Evolutionary conservation across 1,139 yeast genomes (phyloP), one percentile per base, ranked within the genome.

Genomic region (Hansenula lynferdii): DNA sequence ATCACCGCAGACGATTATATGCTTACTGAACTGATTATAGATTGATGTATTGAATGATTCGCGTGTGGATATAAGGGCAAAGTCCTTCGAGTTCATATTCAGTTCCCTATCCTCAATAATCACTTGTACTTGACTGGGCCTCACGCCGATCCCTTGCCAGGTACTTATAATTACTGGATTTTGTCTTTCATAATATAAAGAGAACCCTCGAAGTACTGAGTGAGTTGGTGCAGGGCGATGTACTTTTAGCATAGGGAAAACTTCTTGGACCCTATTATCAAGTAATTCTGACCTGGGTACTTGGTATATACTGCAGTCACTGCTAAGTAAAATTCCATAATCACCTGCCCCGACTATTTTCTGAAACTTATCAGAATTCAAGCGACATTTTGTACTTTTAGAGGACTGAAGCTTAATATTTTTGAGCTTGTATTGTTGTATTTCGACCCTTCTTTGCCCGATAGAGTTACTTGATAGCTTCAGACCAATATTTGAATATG

Each of bases 1-100:
- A 11, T 35, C 34, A 6, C 42, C 34, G 23, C 34, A 31, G 12
- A 31, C n/a, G 5, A 31, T n/a, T 11, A 31, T 15, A 9, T n/a
- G 4, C 3, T 31, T 16, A n/a, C 17, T 31, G 6, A 9, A 1
- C 4, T 8, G 14, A 31, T 31, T 31, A 10, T 23, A 31, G 8
- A 23, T 11, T 12, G 34, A 23, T 6, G n/a, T 31, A 18, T 31
- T 31, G 28, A 31, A 31, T 2, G 27, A 16, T 23, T 31, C 27
- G 8, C 16, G 17, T 10, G 14, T 30, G 16, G 34, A 17, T 3
- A 6, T 12, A 8, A 7, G 11, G 4, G 16, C 19, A 9, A 10
- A 12, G 15, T n/a, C n/a, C n/a, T n/a, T n/a, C n/a, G n/a, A n/a
- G n/a, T n/a, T n/a, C n/a, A n/a, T n/a, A n/a, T n/a, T n/a, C n/a